A percentile compares a stretch with the other conserved stretches of the same genome.
These are phyloP conservation scores for Colletotrichum sp. DNA, from an alignment of 2,329 filamentous ascomycete species.

Conservation along the genomic window DNA sequence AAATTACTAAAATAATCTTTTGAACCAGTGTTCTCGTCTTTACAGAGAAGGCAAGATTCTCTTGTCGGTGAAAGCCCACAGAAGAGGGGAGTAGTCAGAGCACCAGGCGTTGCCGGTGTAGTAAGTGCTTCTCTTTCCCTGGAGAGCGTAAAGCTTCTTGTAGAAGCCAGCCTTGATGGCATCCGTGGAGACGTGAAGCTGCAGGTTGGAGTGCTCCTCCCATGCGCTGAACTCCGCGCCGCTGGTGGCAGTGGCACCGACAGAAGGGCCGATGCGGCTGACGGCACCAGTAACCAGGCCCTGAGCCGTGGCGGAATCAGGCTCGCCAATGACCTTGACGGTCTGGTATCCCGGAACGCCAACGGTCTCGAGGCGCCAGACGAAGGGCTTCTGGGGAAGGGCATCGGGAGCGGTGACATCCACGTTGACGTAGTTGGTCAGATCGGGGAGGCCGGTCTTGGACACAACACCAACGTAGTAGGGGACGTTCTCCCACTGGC, in stretches of 20 bases:
- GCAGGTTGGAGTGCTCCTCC: constrained; percentile 12
- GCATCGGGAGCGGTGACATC: constrained; percentile 10
- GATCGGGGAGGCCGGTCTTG: constrained; percentile 3
- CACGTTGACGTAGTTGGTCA: constrained; percentile 21
- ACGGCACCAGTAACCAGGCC: constrained; percentile 1
- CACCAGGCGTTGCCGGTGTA: constrained; percentile 16
- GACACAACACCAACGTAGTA: constrained; percentile 15
- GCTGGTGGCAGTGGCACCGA: background rate
- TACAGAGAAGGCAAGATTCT: background rate
- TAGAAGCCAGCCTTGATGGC: constrained; percentile 19
- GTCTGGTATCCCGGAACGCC: constrained; percentile 24
- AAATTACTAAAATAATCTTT: background rate
- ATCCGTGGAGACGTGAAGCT: constrained; percentile 17
- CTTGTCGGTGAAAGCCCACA: constrained; percentile 20
- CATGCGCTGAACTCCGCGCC: constrained; percentile 1
- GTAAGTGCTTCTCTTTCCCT: constrained; percentile 15
- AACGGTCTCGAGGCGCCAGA: constrained; percentile 21
- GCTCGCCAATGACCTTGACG: constrained; percentile 23
- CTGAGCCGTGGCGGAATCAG: constrained; percentile 5
- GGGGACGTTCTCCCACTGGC: constrained; percentile 10
- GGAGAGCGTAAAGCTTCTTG: constrained; percentile 12
- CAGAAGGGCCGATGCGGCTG: background rate
- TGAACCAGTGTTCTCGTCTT: background rate
- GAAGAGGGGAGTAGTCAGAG: constrained; percentile 21
- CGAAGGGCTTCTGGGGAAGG: constrained; percentile 20